Percentiles rank a stretch among this genome's conserved stretches.
Conservation (phyloP, 177 flowering plant genomes). For the Vitis hybrid region DNA sequence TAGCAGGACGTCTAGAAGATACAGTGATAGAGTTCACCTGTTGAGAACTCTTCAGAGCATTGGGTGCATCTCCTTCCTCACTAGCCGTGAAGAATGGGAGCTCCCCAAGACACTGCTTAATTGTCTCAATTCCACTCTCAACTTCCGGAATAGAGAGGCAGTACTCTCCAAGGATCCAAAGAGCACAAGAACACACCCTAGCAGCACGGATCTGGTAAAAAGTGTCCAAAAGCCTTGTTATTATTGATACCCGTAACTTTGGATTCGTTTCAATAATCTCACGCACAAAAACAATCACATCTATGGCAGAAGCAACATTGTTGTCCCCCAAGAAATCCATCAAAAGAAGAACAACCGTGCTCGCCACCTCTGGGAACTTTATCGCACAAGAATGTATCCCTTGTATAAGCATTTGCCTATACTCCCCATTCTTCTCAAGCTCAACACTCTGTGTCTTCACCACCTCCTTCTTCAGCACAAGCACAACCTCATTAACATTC, state of each 20-base stretch:
- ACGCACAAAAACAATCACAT: constrained; percentile 71
- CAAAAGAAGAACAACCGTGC: constrained; percentile 84
- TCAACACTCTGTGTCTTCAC: constrained; percentile 71
- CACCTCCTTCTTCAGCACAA: constrained; percentile 73
- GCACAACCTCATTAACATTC: constrained; percentile 79
- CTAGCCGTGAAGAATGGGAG: constrained; percentile 62
- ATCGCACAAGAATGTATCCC: constrained; percentile 76
- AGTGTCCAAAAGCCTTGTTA: constrained; percentile 77
- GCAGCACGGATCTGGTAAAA: constrained; percentile 67
- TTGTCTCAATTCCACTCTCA: constrained; percentile 72
- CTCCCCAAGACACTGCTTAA: constrained; percentile 86
- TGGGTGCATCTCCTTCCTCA: constrained; percentile 58
- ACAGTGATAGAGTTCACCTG: constrained; percentile 51
- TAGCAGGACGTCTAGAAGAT: constrained; percentile 78
- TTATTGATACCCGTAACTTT: constrained; percentile 76
- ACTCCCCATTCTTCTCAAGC: constrained; percentile 75
- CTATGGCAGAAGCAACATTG: constrained; percentile 82
- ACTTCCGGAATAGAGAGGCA: constrained; percentile 41
- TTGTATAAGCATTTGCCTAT: constrained; percentile 73
- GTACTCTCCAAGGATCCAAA: constrained; percentile 50
- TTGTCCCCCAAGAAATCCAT: constrained; percentile 90
- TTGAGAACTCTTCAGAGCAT: constrained; percentile 54
- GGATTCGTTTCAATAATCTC: constrained; percentile 86
- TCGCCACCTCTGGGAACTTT: constrained; percentile 80
- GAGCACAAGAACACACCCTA: constrained; percentile 54